Evolutionary conservation across 1,284 basidiomycete genomes (phyloP), one percentile per base, ranked within the genome.

Genomic region (Golubevia sp.): DNA sequence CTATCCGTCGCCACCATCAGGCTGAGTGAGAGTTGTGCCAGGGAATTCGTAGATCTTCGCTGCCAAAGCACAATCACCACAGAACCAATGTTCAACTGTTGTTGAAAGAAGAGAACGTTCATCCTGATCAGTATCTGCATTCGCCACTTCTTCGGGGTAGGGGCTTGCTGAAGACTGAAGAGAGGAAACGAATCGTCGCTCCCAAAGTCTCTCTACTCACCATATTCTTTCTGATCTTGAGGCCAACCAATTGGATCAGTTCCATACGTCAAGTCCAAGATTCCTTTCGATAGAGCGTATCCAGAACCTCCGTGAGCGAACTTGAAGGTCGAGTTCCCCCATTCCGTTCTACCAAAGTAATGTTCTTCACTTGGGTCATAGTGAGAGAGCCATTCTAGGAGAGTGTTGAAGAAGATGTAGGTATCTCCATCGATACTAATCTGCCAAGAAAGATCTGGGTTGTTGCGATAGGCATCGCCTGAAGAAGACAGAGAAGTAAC

Each of bases 351-450:
- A 52, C 57, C 57, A 21, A 58, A 27, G 23, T 49, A 58, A 44
- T 51, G 38, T 21, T 52, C 53, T 27, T 49, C 53, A 1, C 27
- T 23, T 1, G 38, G 21, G 8, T 58, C 57, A n/a, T 20, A 58
- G 20, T 49, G 50, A 52, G 57, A 49, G 21, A 58, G 57, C 57
- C 57, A 58, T 25, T 52, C 49, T 52, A 58, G 34, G 44, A 58
- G 57, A 13, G 57, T 58, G 57, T 52, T 52, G 49, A 49, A 58
- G 57, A 58, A 58, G 57, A 58, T 4, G 21, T 58, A 58, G 2
- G 57, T 58, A 30, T 58, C 57, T 25, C 57, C 57, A 30, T 58
- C 57, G 11, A 58, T 58, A 30, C 38, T 58, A 44, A 58, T 52
- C 20, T 51, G 53, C 57, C 57, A 58, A 11, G 48, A 34, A 3